Conservation (phyloP, 2,329 filamentous ascomycete genomes). For the Talaromyces sp. region DNA sequence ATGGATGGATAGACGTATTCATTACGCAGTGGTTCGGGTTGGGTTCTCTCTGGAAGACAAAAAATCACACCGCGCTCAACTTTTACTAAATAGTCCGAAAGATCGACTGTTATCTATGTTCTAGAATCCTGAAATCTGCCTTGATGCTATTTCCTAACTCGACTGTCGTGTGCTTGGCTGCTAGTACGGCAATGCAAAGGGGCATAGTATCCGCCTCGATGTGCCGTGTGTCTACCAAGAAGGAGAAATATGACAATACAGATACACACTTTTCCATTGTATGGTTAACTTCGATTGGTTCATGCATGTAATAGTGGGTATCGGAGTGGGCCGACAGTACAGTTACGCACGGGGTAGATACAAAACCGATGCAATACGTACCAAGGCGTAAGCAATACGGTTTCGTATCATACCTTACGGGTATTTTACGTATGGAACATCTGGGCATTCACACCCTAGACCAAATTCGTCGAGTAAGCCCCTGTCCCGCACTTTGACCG, state of each 20-base stretch:
- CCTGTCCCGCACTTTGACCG: not conserved
- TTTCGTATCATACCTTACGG: not conserved
- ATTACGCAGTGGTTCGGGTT: not conserved
- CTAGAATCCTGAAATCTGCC: not conserved
- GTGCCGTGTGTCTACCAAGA: not conserved
- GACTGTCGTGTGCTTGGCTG: not conserved
- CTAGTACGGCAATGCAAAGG: not conserved
- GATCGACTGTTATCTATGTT: not conserved
- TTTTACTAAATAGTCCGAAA: not conserved
- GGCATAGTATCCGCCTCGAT: not conserved
- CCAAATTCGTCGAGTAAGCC: not conserved
- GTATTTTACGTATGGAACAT: not conserved
- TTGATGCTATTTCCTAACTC: not conserved
- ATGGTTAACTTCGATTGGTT: not conserved
- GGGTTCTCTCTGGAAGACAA: not conserved
- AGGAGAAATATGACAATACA: not conserved
- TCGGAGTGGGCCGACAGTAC: conserved; percentile 2
- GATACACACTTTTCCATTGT: not conserved
- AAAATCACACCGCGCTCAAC: not conserved
- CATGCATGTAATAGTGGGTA: not conserved
- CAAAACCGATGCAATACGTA: not conserved
- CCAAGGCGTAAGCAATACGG: not conserved
- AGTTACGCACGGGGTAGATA: not conserved
- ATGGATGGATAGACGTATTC: not conserved
- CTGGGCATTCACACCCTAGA: not conserved